Conservation (phyloP, 169 alveolate genomes). For the Plasmodium knowlesi region DNA sequence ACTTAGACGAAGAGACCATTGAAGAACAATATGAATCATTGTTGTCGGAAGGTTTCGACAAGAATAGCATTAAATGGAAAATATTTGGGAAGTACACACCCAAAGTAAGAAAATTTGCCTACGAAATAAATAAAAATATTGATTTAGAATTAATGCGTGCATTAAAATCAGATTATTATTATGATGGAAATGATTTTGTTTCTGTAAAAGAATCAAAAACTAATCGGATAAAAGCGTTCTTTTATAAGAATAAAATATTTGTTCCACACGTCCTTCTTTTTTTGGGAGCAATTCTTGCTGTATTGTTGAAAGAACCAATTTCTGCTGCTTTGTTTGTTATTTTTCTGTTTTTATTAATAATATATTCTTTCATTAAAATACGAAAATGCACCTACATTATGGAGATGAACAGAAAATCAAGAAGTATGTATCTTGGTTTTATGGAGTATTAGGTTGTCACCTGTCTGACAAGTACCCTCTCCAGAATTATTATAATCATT, state of each 20-base stretch:
- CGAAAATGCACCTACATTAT: not conserved
- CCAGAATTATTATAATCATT: not conserved
- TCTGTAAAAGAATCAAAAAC: not conserved
- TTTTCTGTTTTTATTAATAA: not conserved
- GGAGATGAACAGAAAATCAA: not conserved
- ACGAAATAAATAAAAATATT: not conserved
- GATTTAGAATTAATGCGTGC: not conserved
- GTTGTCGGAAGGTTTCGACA: not conserved
- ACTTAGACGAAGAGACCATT: not conserved
- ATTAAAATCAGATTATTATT: not conserved
- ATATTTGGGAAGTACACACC: not conserved
- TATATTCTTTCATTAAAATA: not conserved
- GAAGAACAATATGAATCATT: not conserved
- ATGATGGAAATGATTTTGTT: not conserved
- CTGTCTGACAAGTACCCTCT: not conserved
- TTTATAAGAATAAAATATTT: not conserved
- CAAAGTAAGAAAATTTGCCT: not conserved
- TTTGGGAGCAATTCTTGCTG: not conserved
- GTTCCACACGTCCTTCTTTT: not conserved
- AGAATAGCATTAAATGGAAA: not conserved
- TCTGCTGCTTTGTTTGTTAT: not conserved
- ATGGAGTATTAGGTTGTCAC: not conserved
- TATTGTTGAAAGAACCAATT: not conserved
- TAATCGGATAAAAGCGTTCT: not conserved
- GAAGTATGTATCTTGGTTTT: not conserved